Base-by-base conservation (phyloP, 2,329 filamentous ascomycete species). In the Waltergamsia citrina region DNA sequence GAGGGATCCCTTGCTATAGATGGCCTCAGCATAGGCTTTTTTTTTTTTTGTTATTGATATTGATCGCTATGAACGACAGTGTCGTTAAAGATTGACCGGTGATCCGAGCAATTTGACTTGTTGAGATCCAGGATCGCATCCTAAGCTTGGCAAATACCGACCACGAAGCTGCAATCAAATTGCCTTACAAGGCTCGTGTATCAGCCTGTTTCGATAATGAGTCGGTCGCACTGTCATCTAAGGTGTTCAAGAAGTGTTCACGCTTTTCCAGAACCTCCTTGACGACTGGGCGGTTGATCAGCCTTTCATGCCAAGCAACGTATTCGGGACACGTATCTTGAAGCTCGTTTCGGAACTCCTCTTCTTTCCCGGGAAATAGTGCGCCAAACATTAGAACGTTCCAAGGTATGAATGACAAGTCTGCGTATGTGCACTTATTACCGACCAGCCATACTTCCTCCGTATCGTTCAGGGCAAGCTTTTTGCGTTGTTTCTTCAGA, bases 381-480 rank as follows among this genome's bases (percentile, higher is more conserved):
- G 12, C 16, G 19, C 8, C 20, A 20, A 15, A 22, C n/a, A 11
- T 3, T n/a, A 32, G 20, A 6, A 33, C 8, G 22, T 33, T 22
- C 22, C 20, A 25, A 22, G 19, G n/a, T 11, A 33, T n/a, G 38
- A 59, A 63, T 1, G 51, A 41, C 23, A 63, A 32, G 38, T 65
- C 62, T 2, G 54, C 60, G 43, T 56, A 63, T 4, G 53, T 59
- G 41, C 41, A 51, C 40, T 63, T 67, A 40, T 62, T 51, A 5
- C 57, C 60, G 4, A 67, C 59, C 5, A 68, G 50, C 36, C 50
- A 67, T 14, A 54, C 38, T 10, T 14, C 15, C 18, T 17, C 7
- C 8, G 12, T 20, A n/a, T 17, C 4, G 7, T 10, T 20, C 11
- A 21, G 7, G 16, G 7, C 18, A 16, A 32, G 29, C 9, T 16